These are phyloP conservation scores for Diplodia corticola DNA, from an alignment of 2,329 filamentous ascomycete species.

Conservation along the genomic window DNA sequence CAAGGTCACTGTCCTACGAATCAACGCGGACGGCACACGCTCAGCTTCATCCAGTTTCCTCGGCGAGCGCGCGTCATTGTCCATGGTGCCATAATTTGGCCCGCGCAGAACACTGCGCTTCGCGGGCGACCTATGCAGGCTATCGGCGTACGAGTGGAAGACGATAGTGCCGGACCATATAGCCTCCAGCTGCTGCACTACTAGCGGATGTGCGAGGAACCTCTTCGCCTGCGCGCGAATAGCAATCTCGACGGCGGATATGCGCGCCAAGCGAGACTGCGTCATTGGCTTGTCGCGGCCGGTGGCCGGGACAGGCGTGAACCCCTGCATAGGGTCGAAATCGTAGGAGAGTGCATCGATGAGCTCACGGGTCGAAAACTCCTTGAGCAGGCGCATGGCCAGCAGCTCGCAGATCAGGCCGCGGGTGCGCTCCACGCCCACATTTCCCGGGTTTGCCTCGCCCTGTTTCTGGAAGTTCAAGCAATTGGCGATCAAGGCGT, in stretches of 20 bases:
- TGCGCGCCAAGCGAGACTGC: constrained; percentile 63
- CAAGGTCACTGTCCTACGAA: constrained; percentile 73
- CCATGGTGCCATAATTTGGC: constrained; percentile 32
- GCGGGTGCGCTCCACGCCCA: constrained; percentile 79
- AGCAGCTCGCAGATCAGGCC: constrained; percentile 88
- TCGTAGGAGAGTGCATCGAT: constrained; percentile 95
- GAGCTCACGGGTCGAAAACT: constrained; percentile 84
- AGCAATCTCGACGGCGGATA: constrained; percentile 88
- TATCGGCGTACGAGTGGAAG: constrained; percentile 87
- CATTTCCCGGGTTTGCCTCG: constrained; percentile 77
- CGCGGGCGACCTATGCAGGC: constrained; percentile 66
- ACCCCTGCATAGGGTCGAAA: constrained; percentile 86
- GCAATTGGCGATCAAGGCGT: constrained; percentile 90
- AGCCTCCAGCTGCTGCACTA: constrained; percentile 92
- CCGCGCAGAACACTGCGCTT: constrained; percentile 35
- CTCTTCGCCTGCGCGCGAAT: constrained; percentile 91
- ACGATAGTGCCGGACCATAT: constrained; percentile 97
- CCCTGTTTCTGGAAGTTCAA: constrained; percentile 90
- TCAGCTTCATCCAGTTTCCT: constrained; percentile 20
- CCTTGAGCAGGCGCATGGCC: constrained; percentile 84
- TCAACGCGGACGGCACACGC: constrained; percentile 32
- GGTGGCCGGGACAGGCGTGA: constrained; percentile 50
- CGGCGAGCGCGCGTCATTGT: constrained; percentile 4
- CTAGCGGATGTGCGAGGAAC: constrained; percentile 86
- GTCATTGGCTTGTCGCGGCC: constrained; percentile 19